These are phyloP conservation scores for Aspergillus coremiiformis DNA, from an alignment of 495 filamentous ascomycete genomes.

Conservation along the genomic window DNA sequence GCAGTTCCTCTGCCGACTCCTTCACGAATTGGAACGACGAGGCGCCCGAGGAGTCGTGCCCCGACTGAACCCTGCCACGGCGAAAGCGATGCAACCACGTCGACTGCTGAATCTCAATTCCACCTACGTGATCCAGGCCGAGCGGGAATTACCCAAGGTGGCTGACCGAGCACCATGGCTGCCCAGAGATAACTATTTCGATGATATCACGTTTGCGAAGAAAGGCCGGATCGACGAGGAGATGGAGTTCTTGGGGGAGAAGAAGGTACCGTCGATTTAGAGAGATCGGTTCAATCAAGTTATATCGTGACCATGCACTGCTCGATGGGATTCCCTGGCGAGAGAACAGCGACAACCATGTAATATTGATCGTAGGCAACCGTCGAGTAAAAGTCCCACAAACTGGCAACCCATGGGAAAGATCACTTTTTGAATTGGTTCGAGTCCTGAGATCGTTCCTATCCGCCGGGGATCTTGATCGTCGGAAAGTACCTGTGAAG, in stretches of 20 bases:
- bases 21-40: slow-evolving; percentile 35
- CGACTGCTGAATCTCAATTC: slow-evolving; percentile 40
- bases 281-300: too few relatives aligned
- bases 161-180: slow-evolving; percentile 47
- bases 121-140: slow-evolving; percentile 43
- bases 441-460: too few relatives aligned
- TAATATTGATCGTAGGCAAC: too few relatives aligned
- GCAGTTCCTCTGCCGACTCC: slow-evolving; percentile 37
- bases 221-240: slow-evolving; percentile 38
- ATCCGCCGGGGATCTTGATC: too few relatives aligned
- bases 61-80: slow-evolving; percentile 25
- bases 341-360: too few relatives aligned
- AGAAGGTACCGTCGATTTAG: slow-evolving; percentile 19
- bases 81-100: slow-evolving; percentile 26
- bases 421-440: too few relatives aligned
- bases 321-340: too few relatives aligned
- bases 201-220: slow-evolving; percentile 44
- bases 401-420: too few relatives aligned
- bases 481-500: too few relatives aligned
- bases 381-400: too few relatives aligned
- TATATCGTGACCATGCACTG: too few relatives aligned
- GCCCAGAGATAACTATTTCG: slow-evolving; percentile 46
- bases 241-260: slow-evolving; percentile 28
- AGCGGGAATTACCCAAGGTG: slow-evolving; percentile 34
- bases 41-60: slow-evolving; percentile 34